phyloP scores from a whole-genome alignment of 1,139 yeast species.

The Saccharomyces hybrid region DNA sequence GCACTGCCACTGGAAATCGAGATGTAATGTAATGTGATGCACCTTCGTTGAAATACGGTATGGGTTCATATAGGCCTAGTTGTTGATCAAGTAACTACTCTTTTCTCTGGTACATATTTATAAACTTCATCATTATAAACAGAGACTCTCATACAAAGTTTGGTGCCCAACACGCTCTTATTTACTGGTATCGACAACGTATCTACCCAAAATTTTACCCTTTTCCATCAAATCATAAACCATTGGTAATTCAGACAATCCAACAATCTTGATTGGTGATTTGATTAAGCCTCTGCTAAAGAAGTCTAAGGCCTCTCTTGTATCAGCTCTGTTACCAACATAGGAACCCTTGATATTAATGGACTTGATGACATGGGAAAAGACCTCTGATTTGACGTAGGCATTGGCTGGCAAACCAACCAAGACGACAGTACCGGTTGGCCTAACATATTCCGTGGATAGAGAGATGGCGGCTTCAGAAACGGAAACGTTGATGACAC shows the following conservation, averaged over 20 bases:
- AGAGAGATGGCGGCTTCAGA: conserved; percentile 60
- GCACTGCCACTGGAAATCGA: background rate
- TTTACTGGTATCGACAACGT: conserved; percentile 64
- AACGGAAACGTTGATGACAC: conserved; percentile 66
- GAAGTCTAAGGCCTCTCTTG: conserved; percentile 70
- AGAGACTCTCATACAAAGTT: background rate
- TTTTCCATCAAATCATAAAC: conserved; percentile 63
- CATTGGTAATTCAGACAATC: conserved; percentile 54
- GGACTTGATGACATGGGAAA: conserved; percentile 58
- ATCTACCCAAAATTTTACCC: conserved; percentile 67
- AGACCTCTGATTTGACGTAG: conserved; percentile 54
- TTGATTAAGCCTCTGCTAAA: conserved; percentile 60
- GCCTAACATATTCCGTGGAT: conserved; percentile 57
- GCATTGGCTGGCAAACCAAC: conserved; percentile 75
- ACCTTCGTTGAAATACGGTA: too few species aligned
- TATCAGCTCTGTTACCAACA: conserved; percentile 75
- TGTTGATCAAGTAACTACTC: background rate
- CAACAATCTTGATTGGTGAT: conserved; percentile 65
- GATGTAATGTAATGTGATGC: background rate
- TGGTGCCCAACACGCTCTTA: conserved; percentile 18
- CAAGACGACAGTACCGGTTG: conserved; percentile 62
- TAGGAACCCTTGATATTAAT: conserved; percentile 62
- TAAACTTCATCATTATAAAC: background rate
- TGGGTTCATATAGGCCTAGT: background rate
- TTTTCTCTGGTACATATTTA: background rate